Evolutionary conservation across 176 grass and related monocot genomes (phyloP), one percentile per base, ranked within the genome.

Genomic region (Ampelocalamus luodianensis): DNA sequence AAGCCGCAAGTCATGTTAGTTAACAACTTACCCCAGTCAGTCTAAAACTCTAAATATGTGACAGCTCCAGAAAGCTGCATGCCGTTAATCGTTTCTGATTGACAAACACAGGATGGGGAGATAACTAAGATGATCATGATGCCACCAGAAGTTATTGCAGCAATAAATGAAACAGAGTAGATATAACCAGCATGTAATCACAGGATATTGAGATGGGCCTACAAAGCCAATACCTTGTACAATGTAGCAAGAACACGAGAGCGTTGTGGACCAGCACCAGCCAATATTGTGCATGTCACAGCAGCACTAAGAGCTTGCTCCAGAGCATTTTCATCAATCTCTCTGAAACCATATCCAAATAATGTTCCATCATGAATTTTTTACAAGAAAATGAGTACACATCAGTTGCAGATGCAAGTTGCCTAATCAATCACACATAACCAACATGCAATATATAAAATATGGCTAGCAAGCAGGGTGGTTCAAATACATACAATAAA

Each of bases 301-400:
- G 97, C 97, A 79, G 97, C 90, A 88, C 91, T 99, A 77, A 99
- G 86, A 88, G 97, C 93, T 89, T 99, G 97, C 42, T 99, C 93
- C 43, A 96, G 77, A 58, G 97, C 97, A 91, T 96, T 94, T 88
- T 99, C 97, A 77, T 99, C 93, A 55, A 99, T 94, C 82, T 99
- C 97, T 89, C 97, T 99, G 77, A 44, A 34, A 88, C 64, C 10
- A 79, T 72, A 72, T 26, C 27, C 11, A 71, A 77, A 83, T n/a
- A 51, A 83, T 54, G 13, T 45, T 82, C 38, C 36, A 86, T 78
- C 46, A 88, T 43, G 48, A 81, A 10, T 7, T 73, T 81, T 83
- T 15, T 12, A 74, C 6, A 82, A 65, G 6, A 44, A 81, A 77
- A 60, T 23, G 51, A 40, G 24, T 38, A 39, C 32, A 24, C 9